Evolutionary conservation across 345 rosid genomes (phyloP).

Genomic region (Mallotus nudiflorus): DNA sequence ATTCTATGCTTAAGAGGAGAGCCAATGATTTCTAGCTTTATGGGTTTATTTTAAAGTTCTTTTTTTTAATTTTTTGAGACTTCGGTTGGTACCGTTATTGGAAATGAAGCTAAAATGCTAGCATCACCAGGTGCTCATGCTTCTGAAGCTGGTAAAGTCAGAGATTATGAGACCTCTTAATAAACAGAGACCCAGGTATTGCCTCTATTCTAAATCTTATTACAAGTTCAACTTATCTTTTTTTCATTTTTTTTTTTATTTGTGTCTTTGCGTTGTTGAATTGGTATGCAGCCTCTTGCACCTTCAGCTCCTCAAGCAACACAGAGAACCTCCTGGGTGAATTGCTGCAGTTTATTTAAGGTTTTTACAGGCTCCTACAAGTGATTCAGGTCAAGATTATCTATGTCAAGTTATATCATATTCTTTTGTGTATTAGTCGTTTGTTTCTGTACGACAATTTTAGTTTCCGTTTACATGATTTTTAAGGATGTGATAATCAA

Average conservation of each 20-base stretch:
- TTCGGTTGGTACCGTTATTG: slow-evolving; percentile 36
- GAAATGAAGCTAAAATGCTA: neutral
- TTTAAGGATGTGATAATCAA: neutral
- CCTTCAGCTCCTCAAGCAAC: slow-evolving; percentile 43
- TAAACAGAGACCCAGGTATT: slow-evolving; percentile 63
- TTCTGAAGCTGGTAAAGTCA: slow-evolving; percentile 33
- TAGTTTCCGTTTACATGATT: neutral
- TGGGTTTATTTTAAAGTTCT: too few relatives aligned
- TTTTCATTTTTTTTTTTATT: neutral
- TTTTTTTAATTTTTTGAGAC: too few relatives aligned
- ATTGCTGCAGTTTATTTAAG: slow-evolving; percentile 91
- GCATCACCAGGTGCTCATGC: slow-evolving; percentile 12
- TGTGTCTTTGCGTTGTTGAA: slow-evolving; percentile 11
- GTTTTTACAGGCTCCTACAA: slow-evolving; percentile 48
- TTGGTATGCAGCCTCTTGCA: slow-evolving; percentile 48
- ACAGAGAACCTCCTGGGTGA: slow-evolving; percentile 59
- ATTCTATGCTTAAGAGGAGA: too few relatives aligned
- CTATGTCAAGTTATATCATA: neutral
- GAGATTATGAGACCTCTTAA: slow-evolving; percentile 37
- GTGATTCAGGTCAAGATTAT: slow-evolving; percentile 56
- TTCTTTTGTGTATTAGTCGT: too few relatives aligned
- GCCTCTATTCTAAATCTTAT: slow-evolving; percentile 8
- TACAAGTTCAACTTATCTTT: neutral
- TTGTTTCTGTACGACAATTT: neutral
- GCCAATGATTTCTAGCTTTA: too few relatives aligned